phyloP scores from a whole-genome alignment of 2,329 filamentous ascomycete genomes.

The Fusarium oxysporum region DNA sequence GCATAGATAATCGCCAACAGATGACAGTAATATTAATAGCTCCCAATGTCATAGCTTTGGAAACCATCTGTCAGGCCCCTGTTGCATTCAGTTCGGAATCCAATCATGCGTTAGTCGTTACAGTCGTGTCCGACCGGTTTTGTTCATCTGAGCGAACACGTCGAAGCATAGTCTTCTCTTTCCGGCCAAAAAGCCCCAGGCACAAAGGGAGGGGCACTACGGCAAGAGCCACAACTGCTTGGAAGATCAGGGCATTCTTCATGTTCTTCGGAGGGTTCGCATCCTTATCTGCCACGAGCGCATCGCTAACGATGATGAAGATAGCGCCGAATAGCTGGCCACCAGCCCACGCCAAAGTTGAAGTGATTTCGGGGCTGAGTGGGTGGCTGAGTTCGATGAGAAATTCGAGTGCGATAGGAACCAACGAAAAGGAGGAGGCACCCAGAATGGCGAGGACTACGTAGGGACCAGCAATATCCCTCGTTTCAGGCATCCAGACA shows the following conservation, averaged over 20 bases:
- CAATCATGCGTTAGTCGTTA: constrained; percentile 32
- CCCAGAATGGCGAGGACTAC: constrained; percentile 81
- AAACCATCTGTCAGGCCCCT: not conserved
- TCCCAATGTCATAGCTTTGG: not conserved
- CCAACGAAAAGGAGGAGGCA: constrained; percentile 80
- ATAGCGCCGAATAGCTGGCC: constrained; percentile 87
- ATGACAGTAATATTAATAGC: constrained; percentile 16
- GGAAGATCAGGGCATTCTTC: constrained; percentile 80
- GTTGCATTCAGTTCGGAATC: not conserved
- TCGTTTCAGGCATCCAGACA: constrained; percentile 78
- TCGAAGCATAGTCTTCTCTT: constrained; percentile 61
- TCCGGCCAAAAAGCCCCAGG: constrained; percentile 76
- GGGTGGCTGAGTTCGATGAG: constrained; percentile 90
- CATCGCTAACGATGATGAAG: constrained; percentile 86
- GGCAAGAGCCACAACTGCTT: constrained; percentile 75
- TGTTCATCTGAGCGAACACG: constrained; percentile 60
- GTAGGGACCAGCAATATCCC: constrained; percentile 75
- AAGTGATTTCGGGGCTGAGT: constrained; percentile 85
- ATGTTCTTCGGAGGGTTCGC: constrained; percentile 76
- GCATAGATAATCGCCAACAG: constrained; percentile 16
- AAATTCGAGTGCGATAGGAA: constrained; percentile 89
- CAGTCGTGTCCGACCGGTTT: constrained; percentile 32
- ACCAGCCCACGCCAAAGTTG: constrained; percentile 84
- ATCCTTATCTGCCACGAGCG: constrained; percentile 67
- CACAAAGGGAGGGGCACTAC: constrained; percentile 75